A percentile compares a stretch with the other conserved stretches of the same genome.
These are phyloP conservation scores for Lophiotrema nucula DNA, from an alignment of 495 filamentous ascomycete species.

Conservation along the genomic window DNA sequence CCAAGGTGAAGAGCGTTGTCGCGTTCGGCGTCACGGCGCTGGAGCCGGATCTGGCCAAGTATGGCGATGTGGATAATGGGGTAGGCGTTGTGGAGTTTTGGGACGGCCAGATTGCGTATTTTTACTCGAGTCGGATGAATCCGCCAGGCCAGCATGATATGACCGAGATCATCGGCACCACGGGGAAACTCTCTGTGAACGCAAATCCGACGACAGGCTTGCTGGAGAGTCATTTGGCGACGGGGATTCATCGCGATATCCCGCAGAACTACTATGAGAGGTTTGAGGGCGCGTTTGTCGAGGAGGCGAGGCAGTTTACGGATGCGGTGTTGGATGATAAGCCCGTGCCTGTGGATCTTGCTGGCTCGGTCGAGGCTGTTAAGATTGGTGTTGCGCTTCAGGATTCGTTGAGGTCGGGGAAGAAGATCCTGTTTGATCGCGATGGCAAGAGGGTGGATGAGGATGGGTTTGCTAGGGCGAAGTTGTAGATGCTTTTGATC, in stretches of 20 bases:
- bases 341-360: conserved; percentile 54
- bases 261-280: conserved; percentile 59
- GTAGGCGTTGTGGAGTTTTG: conserved; percentile 64
- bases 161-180: conserved; percentile 64
- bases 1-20: conserved; percentile 47
- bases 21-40: conserved; percentile 60
- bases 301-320: conserved; percentile 62
- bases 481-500: no score
- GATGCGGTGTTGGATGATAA: conserved; percentile 52
- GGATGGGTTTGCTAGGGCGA: conserved; percentile 8
- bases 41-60: conserved; percentile 57
- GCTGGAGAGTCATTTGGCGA: conserved; percentile 51
- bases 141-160: conserved; percentile 62
- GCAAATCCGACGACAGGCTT: conserved; percentile 52
- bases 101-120: conserved; percentile 59
- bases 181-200: conserved; percentile 60
- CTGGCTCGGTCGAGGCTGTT: conserved; percentile 58
- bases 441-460: conserved; percentile 40
- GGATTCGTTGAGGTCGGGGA: conserved; percentile 55
- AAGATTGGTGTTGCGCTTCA: conserved; percentile 60
- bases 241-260: conserved; percentile 56
- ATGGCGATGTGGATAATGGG: conserved; percentile 63
- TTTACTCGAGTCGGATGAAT: conserved; percentile 63
- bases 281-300: conserved; percentile 63
- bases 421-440: conserved; percentile 60